These are phyloP conservation scores for Ogataea angusta DNA, from an alignment of 805 yeast species.

Conservation along the genomic window DNA sequence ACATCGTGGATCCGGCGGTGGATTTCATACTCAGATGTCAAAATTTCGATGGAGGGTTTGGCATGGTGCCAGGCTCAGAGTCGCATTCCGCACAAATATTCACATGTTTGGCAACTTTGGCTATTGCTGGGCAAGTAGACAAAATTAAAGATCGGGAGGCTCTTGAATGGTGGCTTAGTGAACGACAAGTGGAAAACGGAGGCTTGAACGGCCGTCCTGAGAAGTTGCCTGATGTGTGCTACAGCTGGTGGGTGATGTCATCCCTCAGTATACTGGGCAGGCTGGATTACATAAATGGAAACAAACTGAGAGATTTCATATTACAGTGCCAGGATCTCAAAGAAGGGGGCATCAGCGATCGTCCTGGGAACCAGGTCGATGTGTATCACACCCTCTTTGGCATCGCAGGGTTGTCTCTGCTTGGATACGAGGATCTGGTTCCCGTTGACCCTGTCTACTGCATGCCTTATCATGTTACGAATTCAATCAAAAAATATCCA, in stretches of 20 bases:
- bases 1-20: conserved; percentile 55
- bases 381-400: conserved; percentile 93
- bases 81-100: conserved; percentile 91
- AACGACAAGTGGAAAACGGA: conserved; percentile 81
- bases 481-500: conserved; percentile 30
- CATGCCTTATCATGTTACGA: conserved; percentile 55
- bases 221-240: conserved; percentile 95
- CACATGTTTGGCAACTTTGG: conserved; percentile 78
- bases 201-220: conserved; percentile 97
- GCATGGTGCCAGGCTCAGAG: conserved; percentile 91
- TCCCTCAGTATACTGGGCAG: conserved; percentile 64
- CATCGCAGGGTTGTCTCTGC: conserved; percentile 77
- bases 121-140: conserved; percentile 61
- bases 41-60: conserved; percentile 96
- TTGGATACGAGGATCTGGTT: conserved; percentile 58
- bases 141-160: conserved; percentile 40
- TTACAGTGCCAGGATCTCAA: conserved; percentile 71
- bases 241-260: conserved; percentile 95
- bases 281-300: conserved; percentile 73
- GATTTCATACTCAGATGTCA: conserved; percentile 64
- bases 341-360: conserved; percentile 88
- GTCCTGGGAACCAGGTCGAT: conserved; percentile 88
- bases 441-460: conserved; percentile 84
- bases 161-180: conserved; percentile 84
- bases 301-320: conserved; percentile 62